Percentiles rank a stretch among this genome's conserved stretches.
Evolutionary conservation across 2,329 filamentous ascomycete genomes (phyloP).

Genomic region (Hypoxylon sp.): DNA sequence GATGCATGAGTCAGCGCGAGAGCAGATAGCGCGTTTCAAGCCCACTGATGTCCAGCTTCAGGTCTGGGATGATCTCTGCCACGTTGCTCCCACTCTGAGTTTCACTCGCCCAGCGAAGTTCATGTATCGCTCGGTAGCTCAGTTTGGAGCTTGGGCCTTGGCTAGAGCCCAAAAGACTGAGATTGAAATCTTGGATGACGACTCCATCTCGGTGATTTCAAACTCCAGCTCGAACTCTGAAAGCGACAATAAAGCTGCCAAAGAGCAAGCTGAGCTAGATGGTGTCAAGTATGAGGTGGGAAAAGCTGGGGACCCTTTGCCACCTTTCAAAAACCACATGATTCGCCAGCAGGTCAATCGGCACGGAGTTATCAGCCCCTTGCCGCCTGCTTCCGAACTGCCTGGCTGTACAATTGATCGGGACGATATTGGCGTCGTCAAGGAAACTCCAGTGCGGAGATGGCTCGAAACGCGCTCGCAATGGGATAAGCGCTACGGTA

Average conservation of each 20-base stretch:
- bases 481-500: constrained; percentile 80
- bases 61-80: constrained; percentile 95
- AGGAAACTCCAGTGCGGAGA: constrained; percentile 80
- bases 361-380: constrained; percentile 77
- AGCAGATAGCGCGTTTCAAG: constrained; percentile 73
- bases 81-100: constrained; percentile 91
- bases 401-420: constrained; percentile 72
- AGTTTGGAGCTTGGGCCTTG: constrained; percentile 93
- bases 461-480: constrained; percentile 82
- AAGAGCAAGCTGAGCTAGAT: constrained; percentile 35
- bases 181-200: constrained; percentile 85
- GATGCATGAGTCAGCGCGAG: constrained; percentile 71
- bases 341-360: constrained; percentile 88
- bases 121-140: constrained; percentile 92
- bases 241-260: constrained; percentile 45
- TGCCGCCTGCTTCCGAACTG: constrained; percentile 74
- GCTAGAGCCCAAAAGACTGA: constrained; percentile 82
- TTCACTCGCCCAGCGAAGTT: constrained; percentile 96
- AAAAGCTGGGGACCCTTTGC: constrained; percentile 86
- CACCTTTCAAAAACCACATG: constrained; percentile 86
- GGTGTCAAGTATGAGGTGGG: constrained; percentile 67
- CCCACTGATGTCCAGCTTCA: constrained; percentile 94
- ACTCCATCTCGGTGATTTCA: constrained; percentile 80
- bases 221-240: constrained; percentile 69
- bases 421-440: constrained; percentile 80